phyloP scores from a whole-genome alignment of 371 early-diverging fungal genomes.

The Funneliformis caledonium region DNA sequence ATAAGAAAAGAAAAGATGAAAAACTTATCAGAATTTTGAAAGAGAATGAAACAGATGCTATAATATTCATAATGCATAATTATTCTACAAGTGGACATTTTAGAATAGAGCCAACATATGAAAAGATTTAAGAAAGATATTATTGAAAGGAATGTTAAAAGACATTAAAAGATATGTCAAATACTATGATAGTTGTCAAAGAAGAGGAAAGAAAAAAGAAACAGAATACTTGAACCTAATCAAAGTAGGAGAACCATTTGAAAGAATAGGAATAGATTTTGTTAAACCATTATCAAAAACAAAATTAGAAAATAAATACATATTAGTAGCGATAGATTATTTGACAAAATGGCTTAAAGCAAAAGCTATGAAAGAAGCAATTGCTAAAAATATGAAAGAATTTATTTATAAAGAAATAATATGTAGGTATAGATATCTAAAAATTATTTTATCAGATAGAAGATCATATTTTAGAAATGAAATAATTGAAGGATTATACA shows the following conservation, averaged over 20 bases:
- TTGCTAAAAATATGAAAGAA: slow-evolving; percentile 41
- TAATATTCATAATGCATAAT: too few species aligned
- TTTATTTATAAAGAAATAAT: slow-evolving; percentile 52
- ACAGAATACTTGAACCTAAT: slow-evolving; percentile 35
- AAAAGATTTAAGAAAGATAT: background rate
- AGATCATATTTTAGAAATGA: slow-evolving; percentile 40
- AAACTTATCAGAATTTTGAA: too few species aligned
- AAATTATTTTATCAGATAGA: slow-evolving; percentile 47
- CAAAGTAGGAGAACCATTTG: slow-evolving; percentile 42
- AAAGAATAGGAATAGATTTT: too few species aligned
- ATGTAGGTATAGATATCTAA: slow-evolving; percentile 44
- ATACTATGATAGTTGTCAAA: slow-evolving; percentile 4
- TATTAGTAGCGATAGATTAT: slow-evolving; percentile 54
- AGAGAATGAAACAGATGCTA: too few species aligned
- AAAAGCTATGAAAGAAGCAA: slow-evolving; percentile 44
- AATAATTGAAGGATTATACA: background rate
- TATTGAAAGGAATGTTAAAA: background rate
- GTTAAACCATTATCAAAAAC: slow-evolving; percentile 50
- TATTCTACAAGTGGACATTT: too few species aligned
- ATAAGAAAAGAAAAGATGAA: too few species aligned
- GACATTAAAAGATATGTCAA: slow-evolving; percentile 9
- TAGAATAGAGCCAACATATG: too few species aligned
- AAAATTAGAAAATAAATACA: slow-evolving; percentile 47
- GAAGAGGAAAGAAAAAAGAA: slow-evolving; percentile 1
- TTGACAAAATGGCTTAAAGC: slow-evolving; percentile 52